Evolutionary conservation across 352 stramenopile species (phyloP).

Genomic region (Pythium insidiosum): DNA sequence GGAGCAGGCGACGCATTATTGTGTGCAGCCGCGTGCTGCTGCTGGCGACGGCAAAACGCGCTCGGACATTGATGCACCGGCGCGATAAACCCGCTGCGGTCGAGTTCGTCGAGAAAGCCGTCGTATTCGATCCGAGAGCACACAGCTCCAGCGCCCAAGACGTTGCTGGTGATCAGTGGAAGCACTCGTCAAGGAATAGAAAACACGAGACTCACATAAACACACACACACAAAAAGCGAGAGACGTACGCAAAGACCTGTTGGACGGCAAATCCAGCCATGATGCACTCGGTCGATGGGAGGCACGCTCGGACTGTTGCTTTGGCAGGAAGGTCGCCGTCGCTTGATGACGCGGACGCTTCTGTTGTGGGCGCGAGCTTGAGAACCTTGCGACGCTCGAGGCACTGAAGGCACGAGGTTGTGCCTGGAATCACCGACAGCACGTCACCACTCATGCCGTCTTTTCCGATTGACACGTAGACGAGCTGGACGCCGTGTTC

Average conservation of each 20-base stretch:
- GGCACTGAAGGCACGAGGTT: constrained; percentile 35
- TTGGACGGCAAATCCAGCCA: constrained; percentile 33
- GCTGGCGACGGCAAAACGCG: constrained; percentile 15
- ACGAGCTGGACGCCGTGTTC: constrained; percentile 25
- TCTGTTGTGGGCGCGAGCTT: constrained; percentile 4
- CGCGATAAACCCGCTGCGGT: constrained; percentile 28
- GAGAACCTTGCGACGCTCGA: constrained; percentile 35
- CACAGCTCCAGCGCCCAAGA: constrained; percentile 19
- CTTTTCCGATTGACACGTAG: constrained; percentile 13
- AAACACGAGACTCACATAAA: too few relatives aligned
- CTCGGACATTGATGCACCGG: constrained; percentile 33
- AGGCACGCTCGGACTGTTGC: constrained; percentile 7
- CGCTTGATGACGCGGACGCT: neutral
- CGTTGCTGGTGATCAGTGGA: too few relatives aligned
- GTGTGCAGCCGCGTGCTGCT: constrained; percentile 6
- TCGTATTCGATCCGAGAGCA: constrained; percentile 40
- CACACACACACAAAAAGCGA: too few relatives aligned
- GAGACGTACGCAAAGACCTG: constrained; percentile 25
- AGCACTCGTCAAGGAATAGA: too few relatives aligned
- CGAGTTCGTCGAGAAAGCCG: constrained; percentile 31
- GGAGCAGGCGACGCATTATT: too few relatives aligned
- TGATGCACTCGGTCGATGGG: constrained; percentile 35
- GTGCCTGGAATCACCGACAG: constrained; percentile 23
- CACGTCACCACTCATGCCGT: constrained; percentile 32
- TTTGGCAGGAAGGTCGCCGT: neutral